Base-by-base conservation (phyloP, 2,329 filamentous ascomycete species). In the Colletotrichum abscissum region DNA sequence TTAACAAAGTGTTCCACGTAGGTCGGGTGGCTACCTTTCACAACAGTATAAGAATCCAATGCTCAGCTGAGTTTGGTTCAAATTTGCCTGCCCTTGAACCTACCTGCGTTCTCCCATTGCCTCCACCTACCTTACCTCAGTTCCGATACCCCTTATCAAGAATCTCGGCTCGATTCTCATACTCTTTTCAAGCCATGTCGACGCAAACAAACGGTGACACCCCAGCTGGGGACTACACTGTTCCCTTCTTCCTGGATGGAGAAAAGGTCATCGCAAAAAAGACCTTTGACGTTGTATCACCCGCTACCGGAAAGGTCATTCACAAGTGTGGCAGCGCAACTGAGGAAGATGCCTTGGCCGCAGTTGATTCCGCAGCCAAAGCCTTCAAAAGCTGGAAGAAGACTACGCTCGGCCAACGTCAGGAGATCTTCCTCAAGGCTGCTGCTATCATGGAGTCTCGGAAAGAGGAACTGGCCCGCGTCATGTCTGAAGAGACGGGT, bases 351-450 rank as follows among this genome's bases (percentile, higher is more conserved):
- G 91, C 90, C 8, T 81, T 88, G 16, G 82, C 85, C 6, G 87
- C 90, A 3, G 77, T 85, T 54, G 76, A 79, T 24, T 79, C 82
- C 1, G 92, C 92, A 0, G 83, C 90, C 52, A 83, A 85, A 42
- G 92, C 93, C 0, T 91, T 92, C 79, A 87, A 87, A 26, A 81
- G 87, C 73, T 95, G 93, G 93, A 85, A 87, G 35, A 86, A 87
- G 75, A 88, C 87, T 4, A 91, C 89, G 72, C 87, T 89, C 0
- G 78, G 84, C 8, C 80, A 86, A 11, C 90, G 91, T 59, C 88
- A 91, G 69, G 86, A 89, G 74, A 90, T 94, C 75, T 84, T 94
- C 66, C 82, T 91, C 59, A 89, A 87, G 77, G 89, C 92, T 0
- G 90, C 91, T 1, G 88, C 90, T 49, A 84, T 93, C 30, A 81